A percentile compares a stretch with the other conserved stretches of the same genome.
Evolutionary conservation across 306 rosid genomes (phyloP).

Genomic region (Cucurbita argyrosperma): DNA sequence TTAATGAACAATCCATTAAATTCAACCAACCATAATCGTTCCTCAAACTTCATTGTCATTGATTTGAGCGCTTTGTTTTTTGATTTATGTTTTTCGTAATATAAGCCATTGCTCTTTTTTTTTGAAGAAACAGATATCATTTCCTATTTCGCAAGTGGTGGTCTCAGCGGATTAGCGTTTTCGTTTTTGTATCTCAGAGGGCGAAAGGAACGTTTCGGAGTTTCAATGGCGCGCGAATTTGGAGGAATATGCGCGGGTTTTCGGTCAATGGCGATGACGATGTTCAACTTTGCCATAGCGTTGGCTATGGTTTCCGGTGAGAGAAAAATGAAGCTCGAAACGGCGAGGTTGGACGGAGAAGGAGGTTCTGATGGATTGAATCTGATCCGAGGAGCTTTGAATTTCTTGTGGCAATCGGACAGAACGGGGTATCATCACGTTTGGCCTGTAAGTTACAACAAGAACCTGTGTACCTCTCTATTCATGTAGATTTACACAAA

Average conservation of each 20-base stretch:
- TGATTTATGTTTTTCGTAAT: neutral
- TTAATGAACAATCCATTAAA: neutral
- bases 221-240: constrained; percentile 14
- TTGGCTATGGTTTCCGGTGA: constrained; percentile 48
- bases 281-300: constrained; percentile 23
- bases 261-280: constrained; percentile 24
- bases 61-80: neutral
- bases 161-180: too few relatives aligned
- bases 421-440: constrained; percentile 47
- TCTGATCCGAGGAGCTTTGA: constrained; percentile 28
- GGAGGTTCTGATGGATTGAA: constrained; percentile 13
- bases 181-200: too few relatives aligned
- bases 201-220: neutral
- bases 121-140: neutral
- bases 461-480: too few relatives aligned
- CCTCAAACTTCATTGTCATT: neutral
- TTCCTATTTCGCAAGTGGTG: too few relatives aligned
- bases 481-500: neutral
- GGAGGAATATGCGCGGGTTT: constrained; percentile 22
- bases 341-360: neutral
- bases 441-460: constrained; percentile 53
- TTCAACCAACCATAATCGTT: neutral
- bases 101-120: neutral
- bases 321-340: constrained; percentile 28
- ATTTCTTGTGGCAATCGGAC: constrained; percentile 59